phyloP scores from a whole-genome alignment of 805 yeast species.

The Yamadazyma kitorensis region DNA sequence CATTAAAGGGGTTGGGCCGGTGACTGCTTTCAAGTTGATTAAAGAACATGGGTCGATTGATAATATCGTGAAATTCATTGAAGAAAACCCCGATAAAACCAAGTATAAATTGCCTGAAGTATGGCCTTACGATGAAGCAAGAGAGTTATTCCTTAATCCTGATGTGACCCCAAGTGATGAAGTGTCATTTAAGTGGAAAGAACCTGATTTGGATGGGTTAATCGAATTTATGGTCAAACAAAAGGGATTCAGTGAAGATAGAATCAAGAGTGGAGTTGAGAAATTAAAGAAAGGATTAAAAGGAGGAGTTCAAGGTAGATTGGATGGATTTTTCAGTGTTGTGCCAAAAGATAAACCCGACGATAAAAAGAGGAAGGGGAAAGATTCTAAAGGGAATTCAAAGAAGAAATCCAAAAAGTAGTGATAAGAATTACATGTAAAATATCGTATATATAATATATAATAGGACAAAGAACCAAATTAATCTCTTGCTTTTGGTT shows the following conservation, averaged over 20 bases:
- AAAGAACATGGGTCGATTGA: slow-evolving; percentile 83
- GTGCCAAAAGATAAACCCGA: slow-evolving; percentile 43
- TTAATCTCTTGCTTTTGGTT: slow-evolving; percentile 30
- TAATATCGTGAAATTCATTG: slow-evolving; percentile 64
- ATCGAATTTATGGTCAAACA: slow-evolving; percentile 79
- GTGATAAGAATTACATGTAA: not conserved
- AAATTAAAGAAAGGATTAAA: slow-evolving; percentile 81
- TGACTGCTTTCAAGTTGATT: slow-evolving; percentile 84
- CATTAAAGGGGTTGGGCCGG: slow-evolving; percentile 94
- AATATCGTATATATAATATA: slow-evolving; percentile 1
- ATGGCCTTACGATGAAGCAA: slow-evolving; percentile 90
- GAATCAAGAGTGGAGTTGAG: slow-evolving; percentile 84
- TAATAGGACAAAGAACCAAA: not conserved
- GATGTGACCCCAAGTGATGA: slow-evolving; percentile 67
- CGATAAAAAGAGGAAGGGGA: slow-evolving; percentile 28
- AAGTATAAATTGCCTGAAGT: slow-evolving; percentile 88
- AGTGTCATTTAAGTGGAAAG: slow-evolving; percentile 76
- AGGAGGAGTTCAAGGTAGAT: slow-evolving; percentile 83
- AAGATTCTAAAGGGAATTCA: slow-evolving; percentile 24
- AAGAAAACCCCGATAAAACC: slow-evolving; percentile 49
- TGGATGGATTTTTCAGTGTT: slow-evolving; percentile 88
- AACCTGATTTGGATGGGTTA: slow-evolving; percentile 84
- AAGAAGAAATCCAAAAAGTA: slow-evolving; percentile 26
- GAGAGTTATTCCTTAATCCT: slow-evolving; percentile 78
- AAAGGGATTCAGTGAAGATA: slow-evolving; percentile 90